Conservation (phyloP, 1,139 yeast genomes). For the Arxiozyma slooffiae region DNA sequence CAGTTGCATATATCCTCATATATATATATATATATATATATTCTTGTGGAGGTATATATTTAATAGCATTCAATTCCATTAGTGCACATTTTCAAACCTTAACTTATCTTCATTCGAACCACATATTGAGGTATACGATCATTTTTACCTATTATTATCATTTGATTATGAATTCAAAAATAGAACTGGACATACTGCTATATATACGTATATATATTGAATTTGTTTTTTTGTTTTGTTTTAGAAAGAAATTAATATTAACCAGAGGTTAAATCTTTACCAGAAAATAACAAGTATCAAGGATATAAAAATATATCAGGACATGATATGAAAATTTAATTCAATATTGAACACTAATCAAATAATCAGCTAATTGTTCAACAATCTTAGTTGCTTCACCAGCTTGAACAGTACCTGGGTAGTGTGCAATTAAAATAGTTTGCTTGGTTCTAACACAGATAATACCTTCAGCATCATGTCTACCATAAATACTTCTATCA, state of each 20-base stretch:
- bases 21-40: neutral
- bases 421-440: constrained; percentile 88
- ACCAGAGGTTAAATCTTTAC: neutral
- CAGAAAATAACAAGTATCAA: neutral
- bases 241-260: too few species aligned
- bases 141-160: neutral
- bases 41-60: neutral
- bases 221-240: too few species aligned
- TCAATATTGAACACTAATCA: constrained; percentile 76
- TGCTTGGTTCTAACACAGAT: constrained; percentile 89
- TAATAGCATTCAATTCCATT: too few species aligned
- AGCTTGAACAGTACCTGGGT: constrained; percentile 81
- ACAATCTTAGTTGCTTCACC: constrained; percentile 93
- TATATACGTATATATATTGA: too few species aligned
- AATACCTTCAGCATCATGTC: constrained; percentile 77
- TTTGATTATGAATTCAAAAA: neutral
- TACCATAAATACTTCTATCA: constrained; percentile 88
- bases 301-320: neutral
- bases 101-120: neutral
- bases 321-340: neutral
- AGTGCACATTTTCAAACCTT: neutral
- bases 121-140: too few species aligned
- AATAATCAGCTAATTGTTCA: constrained; percentile 89
- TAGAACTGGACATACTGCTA: neutral
- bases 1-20: neutral